phyloP scores from a whole-genome alignment of 768 basidiomycete genomes.

The Naganishia vaughanmartiniae region DNA sequence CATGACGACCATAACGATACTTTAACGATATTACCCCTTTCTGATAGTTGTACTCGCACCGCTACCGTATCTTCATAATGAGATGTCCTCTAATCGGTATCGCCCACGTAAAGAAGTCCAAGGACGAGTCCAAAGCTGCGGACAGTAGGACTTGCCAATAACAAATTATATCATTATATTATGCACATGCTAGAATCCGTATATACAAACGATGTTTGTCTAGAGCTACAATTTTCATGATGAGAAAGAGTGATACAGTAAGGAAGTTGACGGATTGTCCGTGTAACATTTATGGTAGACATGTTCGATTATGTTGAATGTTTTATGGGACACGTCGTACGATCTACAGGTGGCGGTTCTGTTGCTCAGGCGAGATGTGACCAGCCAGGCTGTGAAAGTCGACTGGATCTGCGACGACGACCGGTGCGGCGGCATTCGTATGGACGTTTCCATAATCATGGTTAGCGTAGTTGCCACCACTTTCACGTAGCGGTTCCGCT shows the following conservation, averaged over 20 bases:
- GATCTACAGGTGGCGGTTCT: neutral
- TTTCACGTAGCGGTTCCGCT: neutral
- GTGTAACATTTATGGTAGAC: neutral
- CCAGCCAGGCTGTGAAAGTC: slow-evolving; percentile 3
- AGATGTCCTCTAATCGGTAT: neutral
- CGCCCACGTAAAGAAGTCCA: too few species aligned
- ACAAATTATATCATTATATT: neutral
- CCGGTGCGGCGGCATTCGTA: neutral
- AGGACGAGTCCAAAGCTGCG: too few species aligned
- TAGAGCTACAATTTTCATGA: neutral
- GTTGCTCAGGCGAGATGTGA: slow-evolving; percentile 9
- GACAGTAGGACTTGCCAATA: neutral
- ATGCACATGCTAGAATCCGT: neutral
- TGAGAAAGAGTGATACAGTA: neutral
- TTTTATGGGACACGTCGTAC: too few species aligned
- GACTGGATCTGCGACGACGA: neutral
- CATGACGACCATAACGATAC: neutral
- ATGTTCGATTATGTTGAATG: neutral
- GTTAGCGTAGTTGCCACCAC: neutral
- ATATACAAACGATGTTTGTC: neutral
- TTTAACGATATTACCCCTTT: neutral
- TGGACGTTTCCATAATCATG: neutral
- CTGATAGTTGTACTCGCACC: neutral
- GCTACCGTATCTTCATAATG: neutral
- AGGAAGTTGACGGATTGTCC: neutral